A percentile compares a stretch with the other conserved stretches of the same genome.
Conservation (phyloP, 441 rosid species). For the Mallotus repandus region DNA sequence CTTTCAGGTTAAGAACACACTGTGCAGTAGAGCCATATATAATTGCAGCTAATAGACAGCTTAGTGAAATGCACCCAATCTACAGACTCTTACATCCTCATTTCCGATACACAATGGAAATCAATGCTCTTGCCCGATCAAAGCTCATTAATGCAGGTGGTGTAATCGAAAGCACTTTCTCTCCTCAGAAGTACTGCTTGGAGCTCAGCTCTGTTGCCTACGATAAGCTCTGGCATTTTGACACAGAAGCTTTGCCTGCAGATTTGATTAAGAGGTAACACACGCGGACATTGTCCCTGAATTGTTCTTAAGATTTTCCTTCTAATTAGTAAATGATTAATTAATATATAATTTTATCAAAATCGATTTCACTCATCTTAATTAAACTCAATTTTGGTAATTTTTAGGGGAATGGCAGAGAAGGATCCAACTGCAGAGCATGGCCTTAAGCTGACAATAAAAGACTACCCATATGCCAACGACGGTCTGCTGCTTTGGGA, state of each 20-base stretch:
- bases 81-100: constrained; percentile 19
- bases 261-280: constrained; percentile 57
- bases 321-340: too few relatives aligned
- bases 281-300: too few relatives aligned
- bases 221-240: constrained; percentile 61
- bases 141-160: constrained; percentile 55
- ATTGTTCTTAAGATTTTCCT: too few relatives aligned
- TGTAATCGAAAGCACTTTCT: constrained; percentile 50
- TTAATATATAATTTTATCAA: too few relatives aligned
- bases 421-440: too few relatives aligned
- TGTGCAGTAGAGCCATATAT: constrained; percentile 13
- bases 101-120: constrained; percentile 54
- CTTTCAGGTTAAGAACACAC: constrained; percentile 12
- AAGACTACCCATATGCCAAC: too few relatives aligned
- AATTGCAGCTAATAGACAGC: constrained; percentile 15
- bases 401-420: too few relatives aligned
- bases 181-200: constrained; percentile 46
- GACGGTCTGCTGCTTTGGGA: too few relatives aligned
- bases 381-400: too few relatives aligned
- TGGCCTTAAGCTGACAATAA: too few relatives aligned
- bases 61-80: constrained; percentile 17
- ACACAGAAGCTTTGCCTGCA: constrained; percentile 51
- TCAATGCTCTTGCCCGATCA: constrained; percentile 67
- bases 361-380: too few relatives aligned
- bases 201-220: constrained; percentile 58